Base-by-base conservation (phyloP, 2,329 filamentous ascomycete species). In the Aspergillus transmontanensis region DNA sequence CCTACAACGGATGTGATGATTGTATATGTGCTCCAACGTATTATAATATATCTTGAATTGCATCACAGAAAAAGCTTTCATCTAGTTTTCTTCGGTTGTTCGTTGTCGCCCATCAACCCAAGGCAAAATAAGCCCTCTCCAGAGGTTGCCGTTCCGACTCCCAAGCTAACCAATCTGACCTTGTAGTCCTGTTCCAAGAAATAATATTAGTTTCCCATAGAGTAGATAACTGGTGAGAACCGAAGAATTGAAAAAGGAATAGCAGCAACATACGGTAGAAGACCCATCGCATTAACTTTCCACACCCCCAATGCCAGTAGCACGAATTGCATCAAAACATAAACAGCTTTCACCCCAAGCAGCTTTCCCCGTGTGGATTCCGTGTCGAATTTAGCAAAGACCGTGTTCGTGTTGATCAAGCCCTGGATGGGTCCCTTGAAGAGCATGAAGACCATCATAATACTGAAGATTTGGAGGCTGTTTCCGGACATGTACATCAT, bases 401-500 rank as follows among this genome's bases (percentile, higher is more conserved):
- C 92, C 74, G 89, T 87, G 75, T 95, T 93, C 55, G 94, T 94
- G 69, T 84, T 87, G 64, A 96, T 80, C 53, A 98, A 82, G 39
- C 94, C 95, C 79, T 92, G 87, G 64, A 99, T 86, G 11, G 95
- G 95, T 69, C 92, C 96, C 84, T 98, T 98, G 86, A 99, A 99
- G 53, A 96, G 89, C 91, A 97, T 98, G 73, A 94, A 94, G 21
- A 98, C 94, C 94, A 98, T 99, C 93, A 98, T 98, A 80, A 99
- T 98, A 80, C 91, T 96, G 84, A 99, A 99, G 69, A 99, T 98
- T 78, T 99, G 95, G 54, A 99, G 87, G 65, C 92, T 93, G 82
- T 98, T 99, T 73, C 95, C 95, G 36, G 94, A 96, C 95, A 99
- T 99, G 86, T 99, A 99, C 93, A 98, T 98, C 89, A 97, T 97